Percentiles rank a stretch among this genome's conserved stretches.
Evolutionary conservation across 352 stramenopile species (phyloP).

Genomic region (Plasmopara viticola): DNA sequence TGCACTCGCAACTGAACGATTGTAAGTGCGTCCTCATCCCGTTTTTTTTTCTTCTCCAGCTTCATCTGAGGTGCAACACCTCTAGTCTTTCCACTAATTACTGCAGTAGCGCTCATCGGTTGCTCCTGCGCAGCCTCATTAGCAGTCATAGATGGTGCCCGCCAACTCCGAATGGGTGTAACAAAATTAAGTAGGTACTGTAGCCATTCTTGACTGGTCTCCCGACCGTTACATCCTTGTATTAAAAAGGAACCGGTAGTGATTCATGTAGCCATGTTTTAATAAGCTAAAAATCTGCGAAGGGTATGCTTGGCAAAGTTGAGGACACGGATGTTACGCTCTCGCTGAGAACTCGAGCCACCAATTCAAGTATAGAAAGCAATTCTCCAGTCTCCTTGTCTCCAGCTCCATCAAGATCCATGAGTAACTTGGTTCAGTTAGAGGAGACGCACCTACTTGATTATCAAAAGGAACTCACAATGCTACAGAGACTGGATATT

Average conservation of each 20-base stretch:
- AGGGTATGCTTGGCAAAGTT: conserved; percentile 2
- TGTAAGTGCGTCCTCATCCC: conserved; percentile 13
- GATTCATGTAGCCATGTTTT: no score
- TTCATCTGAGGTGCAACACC: conserved; percentile 8
- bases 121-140: conserved; percentile 9
- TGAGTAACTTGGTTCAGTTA: conserved; percentile 17
- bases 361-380: conserved; percentile 1
- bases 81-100: conserved; percentile 2
- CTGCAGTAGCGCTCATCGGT: neutral
- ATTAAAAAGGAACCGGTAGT: no score
- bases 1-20: conserved; percentile 46
- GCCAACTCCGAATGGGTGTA: conserved; percentile 7
- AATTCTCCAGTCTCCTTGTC: neutral
- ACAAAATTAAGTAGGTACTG: neutral
- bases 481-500: conserved; percentile 86
- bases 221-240: no score
- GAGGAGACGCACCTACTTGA: conserved; percentile 51
- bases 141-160: neutral
- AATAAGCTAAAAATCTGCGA: no score
- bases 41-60: neutral
- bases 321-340: conserved; percentile 1
- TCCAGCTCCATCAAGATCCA: conserved; percentile 7
- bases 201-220: no score
- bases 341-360: conserved; percentile 8
- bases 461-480: conserved; percentile 83